These are phyloP conservation scores for Eleusine coracana DNA, from an alignment of 176 grass and related monocot species.

Conservation along the genomic window DNA sequence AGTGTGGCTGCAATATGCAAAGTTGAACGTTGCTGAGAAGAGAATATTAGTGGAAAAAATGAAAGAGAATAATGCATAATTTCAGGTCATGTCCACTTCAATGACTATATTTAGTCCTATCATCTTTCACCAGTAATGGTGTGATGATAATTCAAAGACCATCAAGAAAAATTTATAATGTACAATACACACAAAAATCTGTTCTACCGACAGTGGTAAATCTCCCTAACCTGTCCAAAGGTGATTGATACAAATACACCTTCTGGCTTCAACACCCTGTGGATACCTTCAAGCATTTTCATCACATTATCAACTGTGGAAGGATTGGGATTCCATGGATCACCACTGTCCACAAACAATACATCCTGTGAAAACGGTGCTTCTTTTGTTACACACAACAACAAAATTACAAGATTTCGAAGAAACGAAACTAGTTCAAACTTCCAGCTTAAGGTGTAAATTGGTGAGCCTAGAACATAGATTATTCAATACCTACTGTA, in stretches of 20 bases:
- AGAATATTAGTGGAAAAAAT: not conserved
- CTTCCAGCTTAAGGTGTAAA: not conserved
- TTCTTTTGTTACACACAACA: not conserved
- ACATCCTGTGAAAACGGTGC: constrained; percentile 69
- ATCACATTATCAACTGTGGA: constrained; percentile 71
- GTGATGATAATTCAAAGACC: not conserved
- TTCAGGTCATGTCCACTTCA: not conserved
- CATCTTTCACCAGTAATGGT: not conserved
- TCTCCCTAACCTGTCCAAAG: constrained; percentile 80
- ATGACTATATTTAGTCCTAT: not conserved
- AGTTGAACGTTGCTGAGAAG: constrained; percentile 10
- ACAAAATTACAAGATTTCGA: not conserved
- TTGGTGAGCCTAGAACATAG: not conserved
- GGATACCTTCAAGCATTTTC: constrained; percentile 87
- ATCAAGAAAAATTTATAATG: not conserved
- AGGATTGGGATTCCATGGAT: constrained; percentile 88
- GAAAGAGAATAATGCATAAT: not conserved
- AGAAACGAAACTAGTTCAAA: not conserved
- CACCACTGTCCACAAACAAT: constrained; percentile 89
- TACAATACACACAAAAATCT: not conserved
- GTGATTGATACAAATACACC: constrained; percentile 79
- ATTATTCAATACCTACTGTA: not conserved
- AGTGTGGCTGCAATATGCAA: constrained; percentile 74
- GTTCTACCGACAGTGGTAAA: not conserved
- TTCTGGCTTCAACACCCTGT: constrained; percentile 81